phyloP scores from a whole-genome alignment of 257 asterid genomes.

The Solanum acaule region DNA sequence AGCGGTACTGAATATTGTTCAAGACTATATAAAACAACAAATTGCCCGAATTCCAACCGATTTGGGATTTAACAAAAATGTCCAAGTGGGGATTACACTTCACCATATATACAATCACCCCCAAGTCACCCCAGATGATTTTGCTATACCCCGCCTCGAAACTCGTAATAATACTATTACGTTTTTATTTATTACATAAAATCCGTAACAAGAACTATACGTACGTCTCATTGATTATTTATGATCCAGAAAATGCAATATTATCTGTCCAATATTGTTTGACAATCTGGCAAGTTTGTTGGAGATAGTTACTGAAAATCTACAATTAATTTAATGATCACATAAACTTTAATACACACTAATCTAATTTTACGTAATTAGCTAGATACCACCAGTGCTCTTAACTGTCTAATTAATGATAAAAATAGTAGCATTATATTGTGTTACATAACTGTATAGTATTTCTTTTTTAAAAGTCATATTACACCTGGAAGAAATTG shows the following conservation, averaged over 20 bases:
- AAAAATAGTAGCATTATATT: neutral
- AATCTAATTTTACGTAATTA: neutral
- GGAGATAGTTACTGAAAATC: neutral
- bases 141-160: neutral
- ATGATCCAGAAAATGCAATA: neutral
- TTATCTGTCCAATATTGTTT: neutral
- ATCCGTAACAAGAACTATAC: neutral
- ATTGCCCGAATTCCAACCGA: neutral
- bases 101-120: neutral
- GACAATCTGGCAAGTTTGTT: constrained; percentile 1
- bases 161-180: neutral
- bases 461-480: neutral
- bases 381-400: neutral
- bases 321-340: neutral
- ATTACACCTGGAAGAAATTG: neutral
- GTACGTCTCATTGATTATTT: neutral
- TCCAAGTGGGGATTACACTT: neutral
- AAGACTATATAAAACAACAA: neutral
- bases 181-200: neutral
- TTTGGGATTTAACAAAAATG: neutral
- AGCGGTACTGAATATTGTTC: fast-evolving
- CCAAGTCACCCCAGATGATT: neutral
- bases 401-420: neutral
- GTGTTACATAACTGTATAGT: neutral
- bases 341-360: neutral